Evolutionary conservation across 2,329 filamentous ascomycete species (phyloP).

Genomic region (Paradendryphiella salina): DNA sequence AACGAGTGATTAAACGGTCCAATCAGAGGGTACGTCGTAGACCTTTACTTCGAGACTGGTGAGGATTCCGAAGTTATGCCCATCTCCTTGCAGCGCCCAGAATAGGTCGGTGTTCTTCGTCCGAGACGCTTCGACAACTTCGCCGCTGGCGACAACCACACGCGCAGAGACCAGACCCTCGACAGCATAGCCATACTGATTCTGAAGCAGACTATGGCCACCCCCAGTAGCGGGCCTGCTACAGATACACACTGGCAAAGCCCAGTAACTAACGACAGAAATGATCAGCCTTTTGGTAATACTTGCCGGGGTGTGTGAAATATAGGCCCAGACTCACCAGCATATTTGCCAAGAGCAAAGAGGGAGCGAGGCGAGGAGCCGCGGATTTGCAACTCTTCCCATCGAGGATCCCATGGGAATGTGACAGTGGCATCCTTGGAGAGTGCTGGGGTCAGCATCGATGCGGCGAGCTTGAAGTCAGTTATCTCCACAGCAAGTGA

Average conservation of each 20-base stretch:
- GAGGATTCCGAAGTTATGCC: constrained; percentile 47
- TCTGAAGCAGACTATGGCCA: constrained; percentile 59
- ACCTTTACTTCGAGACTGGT: constrained; percentile 43
- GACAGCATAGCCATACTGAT: constrained; percentile 48
- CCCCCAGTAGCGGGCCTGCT: constrained; percentile 59
- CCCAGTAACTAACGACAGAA: constrained; percentile 16
- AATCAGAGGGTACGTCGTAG: constrained; percentile 16
- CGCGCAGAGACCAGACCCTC: constrained; percentile 29
- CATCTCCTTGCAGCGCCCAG: constrained; percentile 48
- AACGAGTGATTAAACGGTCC: constrained; percentile 17
- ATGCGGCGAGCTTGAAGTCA: neutral
- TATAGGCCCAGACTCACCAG: constrained; percentile 26
- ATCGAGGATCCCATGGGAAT: constrained; percentile 19
- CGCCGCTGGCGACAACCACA: constrained; percentile 37
- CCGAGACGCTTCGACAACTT: constrained; percentile 34
- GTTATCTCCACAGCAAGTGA: neutral
- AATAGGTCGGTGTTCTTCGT: constrained; percentile 43
- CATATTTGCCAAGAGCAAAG: constrained; percentile 34
- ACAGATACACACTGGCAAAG: constrained; percentile 50
- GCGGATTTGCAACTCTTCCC: constrained; percentile 20
- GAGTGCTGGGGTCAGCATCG: constrained; percentile 4
- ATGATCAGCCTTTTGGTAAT: constrained; percentile 3
- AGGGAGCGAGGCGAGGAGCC: constrained; percentile 28
- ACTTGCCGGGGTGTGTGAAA: no score
- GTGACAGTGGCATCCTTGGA: constrained; percentile 17